phyloP scores from a whole-genome alignment of 2,329 filamentous ascomycete genomes.

The Aspergillus brasiliensis region DNA sequence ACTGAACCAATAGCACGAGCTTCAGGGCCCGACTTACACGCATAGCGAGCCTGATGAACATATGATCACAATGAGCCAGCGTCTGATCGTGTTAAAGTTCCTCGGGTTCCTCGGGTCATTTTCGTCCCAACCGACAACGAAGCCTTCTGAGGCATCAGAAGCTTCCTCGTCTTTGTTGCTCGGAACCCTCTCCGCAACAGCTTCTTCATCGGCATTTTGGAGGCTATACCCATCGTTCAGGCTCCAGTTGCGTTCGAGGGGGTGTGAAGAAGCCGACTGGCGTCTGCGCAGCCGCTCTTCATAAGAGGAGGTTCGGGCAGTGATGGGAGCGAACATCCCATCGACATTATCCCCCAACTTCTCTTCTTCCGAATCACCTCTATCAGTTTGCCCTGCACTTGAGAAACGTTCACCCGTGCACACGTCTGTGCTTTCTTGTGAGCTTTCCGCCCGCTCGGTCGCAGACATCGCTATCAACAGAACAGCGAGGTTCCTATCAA shows the following conservation, averaged over 20 bases:
- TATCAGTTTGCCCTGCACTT: constrained; percentile 7
- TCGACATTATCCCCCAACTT: constrained; percentile 16
- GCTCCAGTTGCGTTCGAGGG: constrained; percentile 38
- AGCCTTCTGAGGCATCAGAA: constrained; percentile 40
- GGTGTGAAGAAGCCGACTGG: constrained; percentile 27
- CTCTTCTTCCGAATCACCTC: constrained; percentile 6
- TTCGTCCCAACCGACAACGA: constrained; percentile 75
- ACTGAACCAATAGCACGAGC: not conserved
- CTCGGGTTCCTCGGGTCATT: constrained; percentile 74
- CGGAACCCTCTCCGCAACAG: constrained; percentile 12
- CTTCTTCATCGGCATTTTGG: constrained; percentile 28
- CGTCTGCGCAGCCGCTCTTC: constrained; percentile 24
- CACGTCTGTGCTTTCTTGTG: not conserved
- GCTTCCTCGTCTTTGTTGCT: constrained; percentile 21
- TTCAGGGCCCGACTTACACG: constrained; percentile 59
- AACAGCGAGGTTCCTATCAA: not conserved
- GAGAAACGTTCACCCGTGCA: constrained; percentile 15
- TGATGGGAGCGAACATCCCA: constrained; percentile 28
- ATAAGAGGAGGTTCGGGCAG: constrained; percentile 9
- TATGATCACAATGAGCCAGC: constrained; percentile 79
- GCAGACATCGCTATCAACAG: constrained; percentile 11
- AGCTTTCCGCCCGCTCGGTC: constrained; percentile 7
- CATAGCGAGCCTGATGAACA: constrained; percentile 74
- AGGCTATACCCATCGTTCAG: constrained; percentile 39
- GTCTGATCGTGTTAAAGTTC: constrained; percentile 65